Evolutionary conservation across 2,329 filamentous ascomycete species (phyloP), one percentile per base, ranked within the genome.

Genomic region (Neofusicoccum umdonicola): DNA sequence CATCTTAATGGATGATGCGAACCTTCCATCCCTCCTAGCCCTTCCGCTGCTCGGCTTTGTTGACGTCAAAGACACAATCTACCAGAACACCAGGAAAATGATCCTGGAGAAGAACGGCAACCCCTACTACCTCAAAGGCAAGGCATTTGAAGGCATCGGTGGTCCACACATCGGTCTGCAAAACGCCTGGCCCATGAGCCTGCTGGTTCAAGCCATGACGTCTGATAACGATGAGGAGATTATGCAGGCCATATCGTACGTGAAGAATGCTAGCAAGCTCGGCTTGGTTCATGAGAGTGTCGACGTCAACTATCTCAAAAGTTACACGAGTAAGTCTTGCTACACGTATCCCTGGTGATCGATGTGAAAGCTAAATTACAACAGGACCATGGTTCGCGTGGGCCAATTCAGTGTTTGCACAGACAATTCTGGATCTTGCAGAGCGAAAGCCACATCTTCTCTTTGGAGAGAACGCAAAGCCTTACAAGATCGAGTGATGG

Each of bases 141-240:
- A 79, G 15, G 87, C 86, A 0, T 97, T 99, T 72, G 85, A 87
- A 56, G 95, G 95, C 6, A 97, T 99, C 70, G 95, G 95, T 70
- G 95, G 93, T 1, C 87, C 87, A 37, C 87, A 89, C 69, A 90
- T 97, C 69, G 95, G 95, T 0, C 80, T 96, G n/a, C 82, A 86
- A 71, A 91, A 97, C 69, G 95, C 94, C 7, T 99, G 95, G 95
- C 95, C 95, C 0, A 98, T 99, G 93, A 95, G 91, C 74, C 81
- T 97, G 67, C 83, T 99, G 8, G 86, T 97, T 19, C 93, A 97
- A 77, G 92, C 92, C 2, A 92, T 95, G 84, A 99, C 95, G 0
- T 90, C 88, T 5, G 85, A 94, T 58, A 84, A 93, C 65, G 93
- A 97, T 66, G 82, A 84, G 0, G 95, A 99, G 79, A 98, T 99